These are phyloP conservation scores for Clohesyomyces aquaticus DNA, from an alignment of 495 filamentous ascomycete genomes.

Conservation along the genomic window DNA sequence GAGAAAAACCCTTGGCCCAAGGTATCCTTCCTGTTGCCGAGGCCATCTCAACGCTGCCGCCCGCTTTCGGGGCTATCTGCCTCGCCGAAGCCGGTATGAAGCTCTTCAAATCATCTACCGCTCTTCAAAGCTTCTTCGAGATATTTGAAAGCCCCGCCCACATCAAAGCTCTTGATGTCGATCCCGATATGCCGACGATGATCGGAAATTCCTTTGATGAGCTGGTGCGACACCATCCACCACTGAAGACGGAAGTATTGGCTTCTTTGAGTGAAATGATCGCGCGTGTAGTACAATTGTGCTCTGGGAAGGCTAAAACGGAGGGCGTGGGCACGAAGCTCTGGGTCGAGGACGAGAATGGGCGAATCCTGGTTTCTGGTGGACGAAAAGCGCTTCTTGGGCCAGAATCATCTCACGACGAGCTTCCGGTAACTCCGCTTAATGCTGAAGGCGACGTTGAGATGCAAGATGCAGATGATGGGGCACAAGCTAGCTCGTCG, in stretches of 20 bases:
- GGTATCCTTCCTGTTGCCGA: slow-evolving; percentile 85
- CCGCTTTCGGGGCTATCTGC: slow-evolving; percentile 91
- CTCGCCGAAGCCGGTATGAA: slow-evolving; percentile 86
- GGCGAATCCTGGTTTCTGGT: slow-evolving; percentile 59
- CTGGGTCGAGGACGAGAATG: slow-evolving; percentile 60
- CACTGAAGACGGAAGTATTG: slow-evolving; percentile 76
- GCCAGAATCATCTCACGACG: slow-evolving; percentile 30
- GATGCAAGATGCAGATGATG: slow-evolving; percentile 33
- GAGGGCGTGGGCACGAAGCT: slow-evolving; percentile 79
- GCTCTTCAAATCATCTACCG: slow-evolving; percentile 81
- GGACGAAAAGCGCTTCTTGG: slow-evolving; percentile 45
- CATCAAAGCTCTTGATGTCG: slow-evolving; percentile 76
- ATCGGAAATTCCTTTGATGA: slow-evolving; percentile 91
- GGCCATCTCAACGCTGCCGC: slow-evolving; percentile 81
- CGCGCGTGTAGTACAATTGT: slow-evolving; percentile 71
- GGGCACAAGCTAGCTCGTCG: neutral
- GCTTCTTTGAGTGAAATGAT: slow-evolving; percentile 82
- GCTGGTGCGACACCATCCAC: slow-evolving; percentile 88
- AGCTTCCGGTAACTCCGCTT: neutral
- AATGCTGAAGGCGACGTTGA: slow-evolving; percentile 28
- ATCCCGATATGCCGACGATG: slow-evolving; percentile 64
- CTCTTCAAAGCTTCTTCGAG: slow-evolving; percentile 84
- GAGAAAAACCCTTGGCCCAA: slow-evolving; percentile 50
- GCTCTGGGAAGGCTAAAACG: slow-evolving; percentile 65
- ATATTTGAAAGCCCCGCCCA: slow-evolving; percentile 92